Percentiles rank a stretch among this genome's conserved stretches.
Evolutionary conservation across 2,329 filamentous ascomycete genomes (phyloP).

Genomic region (Colletotrichum horii): DNA sequence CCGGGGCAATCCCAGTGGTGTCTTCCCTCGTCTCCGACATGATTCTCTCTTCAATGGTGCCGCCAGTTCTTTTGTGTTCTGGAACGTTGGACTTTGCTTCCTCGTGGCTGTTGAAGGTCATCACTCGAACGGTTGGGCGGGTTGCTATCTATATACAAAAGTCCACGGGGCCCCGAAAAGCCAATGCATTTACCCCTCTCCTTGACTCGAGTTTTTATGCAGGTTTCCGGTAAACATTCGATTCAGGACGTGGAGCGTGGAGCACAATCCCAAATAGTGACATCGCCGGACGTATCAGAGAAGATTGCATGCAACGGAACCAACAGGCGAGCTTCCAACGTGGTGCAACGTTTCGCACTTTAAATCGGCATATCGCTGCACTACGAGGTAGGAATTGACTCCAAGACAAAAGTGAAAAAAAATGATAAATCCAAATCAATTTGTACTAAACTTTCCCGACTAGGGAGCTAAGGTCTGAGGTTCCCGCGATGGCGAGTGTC

Average conservation of each 20-base stretch:
- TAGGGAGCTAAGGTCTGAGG: neutral
- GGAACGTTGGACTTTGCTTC: neutral
- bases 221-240: neutral
- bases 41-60: neutral
- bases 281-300: neutral
- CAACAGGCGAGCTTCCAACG: neutral
- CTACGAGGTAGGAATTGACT: neutral
- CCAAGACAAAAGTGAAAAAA: fast-evolving
- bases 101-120: neutral
- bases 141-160: neutral
- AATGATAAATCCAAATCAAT: no score
- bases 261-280: neutral
- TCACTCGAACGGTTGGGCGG: neutral
- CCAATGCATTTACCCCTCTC: neutral
- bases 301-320: neutral
- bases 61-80: fast-evolving
- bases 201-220: neutral
- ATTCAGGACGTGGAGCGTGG: neutral
- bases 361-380: neutral
- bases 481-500: neutral
- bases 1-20: neutral
- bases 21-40: neutral
- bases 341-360: neutral
- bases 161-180: neutral
- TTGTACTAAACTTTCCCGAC: neutral